Evolutionary conservation across 495 filamentous ascomycete species (phyloP), one percentile per base, ranked within the genome.

Genomic region (Collariella sp.): DNA sequence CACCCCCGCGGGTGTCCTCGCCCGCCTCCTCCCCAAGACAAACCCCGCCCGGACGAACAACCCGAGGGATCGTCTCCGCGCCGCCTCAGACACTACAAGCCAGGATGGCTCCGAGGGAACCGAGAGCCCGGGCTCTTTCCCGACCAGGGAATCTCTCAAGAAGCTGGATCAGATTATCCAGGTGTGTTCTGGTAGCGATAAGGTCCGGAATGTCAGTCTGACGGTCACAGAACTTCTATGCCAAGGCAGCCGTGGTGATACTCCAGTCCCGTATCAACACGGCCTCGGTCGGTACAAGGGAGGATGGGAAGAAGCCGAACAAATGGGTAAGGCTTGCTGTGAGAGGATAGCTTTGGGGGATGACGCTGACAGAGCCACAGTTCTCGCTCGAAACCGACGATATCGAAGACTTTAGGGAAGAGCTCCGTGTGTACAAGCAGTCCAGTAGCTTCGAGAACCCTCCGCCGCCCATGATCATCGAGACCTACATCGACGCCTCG

Each of bases 321-420:
- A 89, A 86, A 81, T 97, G 93, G 93, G 94, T 97, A 85, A 65
- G 88, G 79, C 19, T 33, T 16, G 43, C 20, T 46, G 38, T 15
- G n/a, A 46, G 9, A 29, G 47, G 29, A 9, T 12, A 16, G 40
- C 44, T 20, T 24, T 23, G n/a, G 1, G n/a, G 13, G 7, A 1
- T 15, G 23, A 11, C 41, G n/a, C 45, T 58, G 29, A 62, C 54
- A 12, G 5, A 19, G 20, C 29, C 0, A 22, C 52, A 97, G 93
- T 98, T 96, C 70, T 93, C 95, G 65, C 80, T 96, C 57, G 88
- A 96, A 46, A 77, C 95, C 42, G 89, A 96, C 58, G 93, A 98
- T 50, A 91, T 89, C 50, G 89, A 95, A 62, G 81, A 82, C 40
- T 86, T 93, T 57, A 76, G 81, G 62, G 84, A 95, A 52, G 85